phyloP scores from a whole-genome alignment of 164 flowering plant species.

The Stephania japonica region DNA sequence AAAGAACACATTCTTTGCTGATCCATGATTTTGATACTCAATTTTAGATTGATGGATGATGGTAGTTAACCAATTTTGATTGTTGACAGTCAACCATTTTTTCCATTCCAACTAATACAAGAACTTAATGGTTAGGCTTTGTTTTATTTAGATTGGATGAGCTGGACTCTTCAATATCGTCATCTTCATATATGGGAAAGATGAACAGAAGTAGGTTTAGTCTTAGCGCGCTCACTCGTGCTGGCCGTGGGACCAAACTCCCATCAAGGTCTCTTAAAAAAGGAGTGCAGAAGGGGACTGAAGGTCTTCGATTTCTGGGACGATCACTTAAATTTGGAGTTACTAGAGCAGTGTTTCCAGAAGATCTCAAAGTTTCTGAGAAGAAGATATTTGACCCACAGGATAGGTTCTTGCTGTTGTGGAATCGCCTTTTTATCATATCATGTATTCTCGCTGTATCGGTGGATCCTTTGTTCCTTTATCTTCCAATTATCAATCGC shows the following conservation, averaged over 20 bases:
- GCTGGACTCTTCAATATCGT: conserved; percentile 63
- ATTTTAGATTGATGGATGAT: background rate
- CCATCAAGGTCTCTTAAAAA: conserved; percentile 62
- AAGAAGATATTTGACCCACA: conserved; percentile 94
- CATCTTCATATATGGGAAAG: conserved; percentile 45
- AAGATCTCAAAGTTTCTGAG: conserved; percentile 81
- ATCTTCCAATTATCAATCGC: conserved; percentile 56
- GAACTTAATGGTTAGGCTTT: conserved; percentile 6
- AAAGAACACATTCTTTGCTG: background rate
- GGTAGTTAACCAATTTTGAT: no score
- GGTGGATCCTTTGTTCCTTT: conserved; percentile 88
- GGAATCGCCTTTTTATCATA: conserved; percentile 71
- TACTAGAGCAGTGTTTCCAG: conserved; percentile 62
- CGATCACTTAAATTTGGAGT: conserved; percentile 68
- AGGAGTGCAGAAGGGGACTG: conserved; percentile 82
- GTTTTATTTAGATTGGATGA: conserved; percentile 65
- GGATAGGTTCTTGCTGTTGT: conserved; percentile 65
- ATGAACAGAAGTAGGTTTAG: conserved; percentile 58
- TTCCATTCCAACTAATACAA: conserved; percentile 3
- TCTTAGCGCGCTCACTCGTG: conserved; percentile 47
- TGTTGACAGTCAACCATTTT: background rate
- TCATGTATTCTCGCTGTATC: conserved; percentile 88
- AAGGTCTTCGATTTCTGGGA: conserved; percentile 84
- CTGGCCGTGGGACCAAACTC: conserved; percentile 24
- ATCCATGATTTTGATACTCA: background rate